Evolutionary conservation across 345 rosid species (phyloP), one percentile per base, ranked within the genome.

Genomic region (Populus alba): DNA sequence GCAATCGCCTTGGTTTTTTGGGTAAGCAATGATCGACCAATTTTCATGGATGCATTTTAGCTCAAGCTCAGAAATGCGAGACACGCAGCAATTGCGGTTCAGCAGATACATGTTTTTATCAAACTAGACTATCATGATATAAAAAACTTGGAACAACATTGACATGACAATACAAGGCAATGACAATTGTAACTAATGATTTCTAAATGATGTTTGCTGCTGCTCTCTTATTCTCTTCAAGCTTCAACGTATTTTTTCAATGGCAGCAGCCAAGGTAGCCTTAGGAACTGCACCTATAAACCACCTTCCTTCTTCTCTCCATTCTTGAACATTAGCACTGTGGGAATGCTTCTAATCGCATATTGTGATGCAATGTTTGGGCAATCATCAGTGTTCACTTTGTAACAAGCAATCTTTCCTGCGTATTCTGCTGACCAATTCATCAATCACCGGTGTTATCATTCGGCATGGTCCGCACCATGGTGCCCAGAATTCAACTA

Each of bases 231-330:
- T 45, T 59, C 65, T 59, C 65, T 23, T 59, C 65, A 59, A 59
- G 29, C 16, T 23, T 59, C 29, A 1, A 59, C 11, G 29, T 23
- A 23, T 59, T 59, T 59, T 59, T 59, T 59, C 65, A 59, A 59
- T 59, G 65, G 65, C 13, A 23, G 65, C 65, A 23, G 65, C 65
- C 15, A 90, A 81, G 75, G 91, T 90, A 38, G 88, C 37, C 79
- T 85, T 90, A 27, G 93, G 90, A 20, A 90, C 91, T 11, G 91
- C 93, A 27, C 93, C 91, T 17, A 88, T 87, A 16, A 90, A n/a
- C n/a, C 84, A 43, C 89, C 83, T 78, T 84, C 93, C 77, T 90
- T 87, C 89, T 81, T 90, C 83, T 88, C 89, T 35, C 93, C 93
- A 27, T 83, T 73, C 83, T 87, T 87, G 85, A 88, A 87, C 79